A percentile compares a stretch with the other conserved stretches of the same genome.
Conservation (phyloP, 2,329 filamentous ascomycete species). For the Didymella sp. region DNA sequence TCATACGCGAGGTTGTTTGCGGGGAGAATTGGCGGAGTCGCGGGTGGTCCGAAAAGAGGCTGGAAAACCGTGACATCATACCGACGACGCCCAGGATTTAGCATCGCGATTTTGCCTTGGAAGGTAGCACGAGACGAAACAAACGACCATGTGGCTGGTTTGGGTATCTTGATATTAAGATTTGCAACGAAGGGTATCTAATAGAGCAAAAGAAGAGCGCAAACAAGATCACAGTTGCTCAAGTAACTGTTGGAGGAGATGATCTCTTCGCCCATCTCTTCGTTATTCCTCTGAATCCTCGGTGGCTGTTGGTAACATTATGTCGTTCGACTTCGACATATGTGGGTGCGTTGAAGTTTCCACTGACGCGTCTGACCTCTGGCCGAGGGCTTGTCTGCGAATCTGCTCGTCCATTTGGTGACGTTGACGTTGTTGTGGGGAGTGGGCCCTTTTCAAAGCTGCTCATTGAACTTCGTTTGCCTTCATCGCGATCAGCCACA, state of each 20-base stretch:
- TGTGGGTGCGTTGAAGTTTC: slow-evolving; percentile 41
- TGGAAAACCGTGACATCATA: slow-evolving; percentile 13
- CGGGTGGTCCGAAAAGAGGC: slow-evolving; percentile 4
- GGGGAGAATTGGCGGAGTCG: slow-evolving; percentile 6
- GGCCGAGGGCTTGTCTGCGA: slow-evolving; percentile 13
- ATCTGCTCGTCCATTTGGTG: slow-evolving; percentile 13
- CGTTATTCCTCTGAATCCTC: slow-evolving; percentile 16
- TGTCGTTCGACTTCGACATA: slow-evolving; percentile 31
- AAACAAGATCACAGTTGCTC: background rate
- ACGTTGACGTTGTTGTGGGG: slow-evolving; percentile 13
- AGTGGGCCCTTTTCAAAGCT: slow-evolving; percentile 6
- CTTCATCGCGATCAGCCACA: slow-evolving; percentile 7
- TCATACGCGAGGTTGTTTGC: slow-evolving; percentile 11
- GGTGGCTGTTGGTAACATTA: slow-evolving; percentile 21
- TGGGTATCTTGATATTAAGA: background rate
- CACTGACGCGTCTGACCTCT: slow-evolving; percentile 31
- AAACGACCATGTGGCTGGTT: background rate
- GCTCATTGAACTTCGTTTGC: slow-evolving; percentile 1
- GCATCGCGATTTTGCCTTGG: slow-evolving; percentile 6
- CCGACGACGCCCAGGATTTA: background rate
- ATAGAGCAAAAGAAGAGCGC: background rate
- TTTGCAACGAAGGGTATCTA: slow-evolving; percentile 5
- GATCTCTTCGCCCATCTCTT: slow-evolving; percentile 24
- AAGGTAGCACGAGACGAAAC: slow-evolving; percentile 6
- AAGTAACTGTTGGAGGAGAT: slow-evolving; percentile 4